Base-by-base conservation (phyloP, 495 filamentous ascomycete species). In the Aspergillus homomorphus region DNA sequence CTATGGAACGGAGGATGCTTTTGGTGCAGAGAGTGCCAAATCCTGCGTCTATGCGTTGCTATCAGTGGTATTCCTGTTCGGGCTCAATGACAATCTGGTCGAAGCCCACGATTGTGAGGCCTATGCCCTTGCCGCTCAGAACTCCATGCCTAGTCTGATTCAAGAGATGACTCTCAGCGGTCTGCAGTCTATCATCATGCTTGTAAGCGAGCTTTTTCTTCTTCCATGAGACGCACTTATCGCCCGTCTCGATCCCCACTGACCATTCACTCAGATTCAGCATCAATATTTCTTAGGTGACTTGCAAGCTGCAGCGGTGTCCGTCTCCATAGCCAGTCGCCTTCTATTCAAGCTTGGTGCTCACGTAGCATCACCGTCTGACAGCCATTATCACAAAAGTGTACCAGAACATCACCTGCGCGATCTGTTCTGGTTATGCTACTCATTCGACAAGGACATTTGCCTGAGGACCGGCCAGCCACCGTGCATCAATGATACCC, bases 381-480 rank as follows among this genome's bases (percentile, higher is more conserved):
- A 28, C 26, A 28, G 26, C 26, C 4, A 3, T 28, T 28, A 28
- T 28, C 26, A 28, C 9, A 28, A 28, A 28, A 9, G 26, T 28
- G 26, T 28, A 28, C 4, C 26, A 4, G 26, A 28, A 9, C 26
- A 38, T 45, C 67, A 69, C 51, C 51, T 76, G 12, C 72, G 75
- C 0, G 66, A 70, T 53, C 62, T 78, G 0, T 78, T 78, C 54
- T 78, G 74, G 75, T 56, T 77, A 6, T 75, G 73, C 57, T 78
- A 76, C 56, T 62, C 59, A 21, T 62, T 72, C 38, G 75, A 78
- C 55, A 75, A 76, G 58, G 73, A 77, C 43, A 62, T 77, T 9
- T 69, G 68, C 6, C 56, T 77, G 1, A 64, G 74, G 16, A 75
- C 62, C 1, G 75, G 74, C 23, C 74, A 73, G 57, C 75, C 74